Evolutionary conservation across 2,329 filamentous ascomycete species (phyloP).

Genomic region (Paraphoma sp.): DNA sequence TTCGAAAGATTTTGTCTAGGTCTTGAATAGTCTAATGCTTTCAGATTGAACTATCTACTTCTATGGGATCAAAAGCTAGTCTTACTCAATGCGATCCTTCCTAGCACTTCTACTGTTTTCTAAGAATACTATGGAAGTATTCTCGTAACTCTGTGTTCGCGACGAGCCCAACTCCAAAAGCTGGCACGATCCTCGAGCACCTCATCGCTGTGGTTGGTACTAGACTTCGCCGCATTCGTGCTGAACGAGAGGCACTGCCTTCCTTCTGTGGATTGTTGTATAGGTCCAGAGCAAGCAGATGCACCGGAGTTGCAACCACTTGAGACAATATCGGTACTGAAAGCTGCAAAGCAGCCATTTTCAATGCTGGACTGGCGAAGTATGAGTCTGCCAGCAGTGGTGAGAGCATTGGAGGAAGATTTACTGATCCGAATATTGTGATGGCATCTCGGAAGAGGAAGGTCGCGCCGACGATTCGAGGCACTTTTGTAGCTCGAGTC

Average conservation of each 20-base stretch:
- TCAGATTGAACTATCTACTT: too few species aligned
- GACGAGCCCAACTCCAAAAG: constrained; percentile 35
- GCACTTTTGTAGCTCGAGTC: constrained; percentile 13
- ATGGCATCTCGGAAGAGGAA: constrained; percentile 39
- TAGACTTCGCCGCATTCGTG: constrained; percentile 22
- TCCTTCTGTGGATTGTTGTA: constrained; percentile 20
- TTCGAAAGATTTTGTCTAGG: too few species aligned
- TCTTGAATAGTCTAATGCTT: too few species aligned
- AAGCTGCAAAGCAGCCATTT: constrained; percentile 31
- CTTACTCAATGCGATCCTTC: too few species aligned
- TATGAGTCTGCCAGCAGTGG: constrained; percentile 21
- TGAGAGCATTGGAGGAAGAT: constrained; percentile 32
- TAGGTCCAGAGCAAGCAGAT: constrained; percentile 34
- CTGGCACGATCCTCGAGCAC: constrained; percentile 37
- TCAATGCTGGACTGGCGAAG: constrained; percentile 21
- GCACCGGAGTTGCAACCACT: constrained; percentile 34
- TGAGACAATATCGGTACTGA: constrained; percentile 38
- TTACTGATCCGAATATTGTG: constrained; percentile 41
- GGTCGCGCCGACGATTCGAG: constrained; percentile 23
- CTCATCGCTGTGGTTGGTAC: constrained; percentile 30
- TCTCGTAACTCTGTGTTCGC: constrained; percentile 29
- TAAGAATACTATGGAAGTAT: constrained; percentile 21
- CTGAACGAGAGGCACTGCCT: constrained; percentile 3
- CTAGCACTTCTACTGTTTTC: background rate
- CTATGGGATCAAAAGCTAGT: too few species aligned